Conservation (phyloP, 352 stramenopile genomes). For the Phytopythium chamaehyphon region DNA sequence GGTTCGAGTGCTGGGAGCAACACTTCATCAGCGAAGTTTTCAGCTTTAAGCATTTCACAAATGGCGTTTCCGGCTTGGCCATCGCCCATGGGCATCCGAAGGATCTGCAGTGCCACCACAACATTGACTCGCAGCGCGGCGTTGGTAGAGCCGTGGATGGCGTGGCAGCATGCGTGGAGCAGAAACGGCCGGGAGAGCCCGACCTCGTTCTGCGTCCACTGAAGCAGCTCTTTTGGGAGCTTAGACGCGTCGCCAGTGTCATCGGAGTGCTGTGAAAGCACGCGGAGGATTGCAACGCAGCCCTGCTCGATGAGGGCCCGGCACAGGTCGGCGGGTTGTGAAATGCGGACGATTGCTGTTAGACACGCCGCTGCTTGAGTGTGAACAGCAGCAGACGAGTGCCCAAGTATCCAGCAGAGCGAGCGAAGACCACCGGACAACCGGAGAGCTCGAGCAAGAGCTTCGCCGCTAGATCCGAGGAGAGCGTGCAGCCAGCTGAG, state of each 20-base stretch:
- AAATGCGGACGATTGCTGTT: conserved; percentile 13
- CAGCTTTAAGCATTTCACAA: conserved; percentile 12
- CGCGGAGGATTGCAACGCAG: conserved; percentile 33
- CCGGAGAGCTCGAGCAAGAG: conserved; percentile 17
- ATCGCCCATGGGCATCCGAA: conserved; percentile 6
- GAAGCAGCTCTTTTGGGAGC: conserved; percentile 16
- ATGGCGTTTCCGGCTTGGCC: conserved; percentile 18
- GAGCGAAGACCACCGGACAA: conserved; percentile 34
- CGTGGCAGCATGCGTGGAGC: conserved; percentile 16
- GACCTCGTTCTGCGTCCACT: conserved; percentile 11
- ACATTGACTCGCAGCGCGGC: conserved; percentile 36
- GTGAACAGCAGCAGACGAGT: conserved; percentile 14
- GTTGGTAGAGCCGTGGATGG: conserved; percentile 32
- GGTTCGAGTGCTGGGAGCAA: conserved; percentile 15
- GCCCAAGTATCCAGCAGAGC: conserved; percentile 33
- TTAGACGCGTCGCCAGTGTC: conserved; percentile 15
- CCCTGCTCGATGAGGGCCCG: conserved; percentile 43
- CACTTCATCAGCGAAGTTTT: conserved; percentile 18
- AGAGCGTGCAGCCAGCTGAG: conserved; percentile 17
- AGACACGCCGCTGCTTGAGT: conserved; percentile 15
- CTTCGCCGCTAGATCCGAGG: conserved; percentile 11
- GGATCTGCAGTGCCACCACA: conserved; percentile 31
- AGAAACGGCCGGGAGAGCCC: conserved; percentile 18
- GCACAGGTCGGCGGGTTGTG: conserved; percentile 23
- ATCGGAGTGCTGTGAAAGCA: conserved; percentile 8